Evolutionary conservation across 2,329 filamentous ascomycete genomes (phyloP).

Genomic region (Rosellinia necatrix): DNA sequence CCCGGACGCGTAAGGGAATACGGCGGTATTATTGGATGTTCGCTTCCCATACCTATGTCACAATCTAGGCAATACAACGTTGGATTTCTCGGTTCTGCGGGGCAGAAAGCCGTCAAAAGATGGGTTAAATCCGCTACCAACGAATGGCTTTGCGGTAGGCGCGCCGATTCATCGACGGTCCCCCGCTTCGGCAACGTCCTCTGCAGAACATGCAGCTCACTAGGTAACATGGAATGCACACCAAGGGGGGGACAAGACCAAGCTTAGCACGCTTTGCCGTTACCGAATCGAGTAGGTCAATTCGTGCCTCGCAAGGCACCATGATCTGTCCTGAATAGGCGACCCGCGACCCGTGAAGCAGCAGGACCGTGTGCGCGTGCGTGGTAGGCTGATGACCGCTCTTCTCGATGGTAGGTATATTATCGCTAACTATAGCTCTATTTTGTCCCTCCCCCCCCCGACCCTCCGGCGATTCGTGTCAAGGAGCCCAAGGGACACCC

Average conservation of each 20-base stretch:
- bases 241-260: not conserved
- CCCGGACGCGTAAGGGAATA: slow-evolving; percentile 14
- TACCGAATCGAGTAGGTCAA: slow-evolving; percentile 14
- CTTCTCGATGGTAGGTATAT: too few relatives aligned
- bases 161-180: not conserved
- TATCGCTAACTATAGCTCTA: too few relatives aligned
- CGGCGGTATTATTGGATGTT: not conserved
- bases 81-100: slow-evolving; percentile 24
- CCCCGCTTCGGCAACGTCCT: slow-evolving; percentile 1
- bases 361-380: too few relatives aligned
- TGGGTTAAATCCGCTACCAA: slow-evolving; percentile 3
- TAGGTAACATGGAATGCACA: not conserved
- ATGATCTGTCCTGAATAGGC: not conserved
- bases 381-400: too few relatives aligned
- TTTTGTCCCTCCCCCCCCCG: too few relatives aligned
- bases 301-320: not conserved
- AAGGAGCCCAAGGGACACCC: too few relatives aligned
- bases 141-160: not conserved
- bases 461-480: too few relatives aligned
- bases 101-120: slow-evolving; percentile 21
- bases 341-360: too few relatives aligned
- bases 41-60: not conserved
- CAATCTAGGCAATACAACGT: not conserved
- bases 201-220: slow-evolving; percentile 9
- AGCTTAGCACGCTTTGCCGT: not conserved